A percentile compares a stretch with the other conserved stretches of the same genome.
Conservation (phyloP, 2,329 filamentous ascomycete genomes). For the Madurella fahalii region DNA sequence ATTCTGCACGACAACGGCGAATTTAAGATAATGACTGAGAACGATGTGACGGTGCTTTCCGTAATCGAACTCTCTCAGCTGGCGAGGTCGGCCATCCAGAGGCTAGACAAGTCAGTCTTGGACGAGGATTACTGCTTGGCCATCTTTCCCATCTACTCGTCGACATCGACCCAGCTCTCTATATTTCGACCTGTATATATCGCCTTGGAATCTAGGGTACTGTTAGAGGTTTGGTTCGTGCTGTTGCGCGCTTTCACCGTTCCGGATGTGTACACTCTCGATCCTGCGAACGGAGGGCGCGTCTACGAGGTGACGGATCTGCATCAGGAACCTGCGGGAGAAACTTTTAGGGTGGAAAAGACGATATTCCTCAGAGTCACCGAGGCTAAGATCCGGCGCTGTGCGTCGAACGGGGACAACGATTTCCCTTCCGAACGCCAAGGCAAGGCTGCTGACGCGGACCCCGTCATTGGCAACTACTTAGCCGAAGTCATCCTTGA, state of each 20-base stretch:
- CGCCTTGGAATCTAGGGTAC: conserved; percentile 75
- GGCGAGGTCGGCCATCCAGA: conserved; percentile 84
- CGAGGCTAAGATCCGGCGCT: conserved; percentile 56
- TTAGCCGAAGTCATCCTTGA: conserved; percentile 76
- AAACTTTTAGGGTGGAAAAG: conserved; percentile 60
- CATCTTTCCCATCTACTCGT: conserved; percentile 89
- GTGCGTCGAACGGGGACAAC: conserved; percentile 26
- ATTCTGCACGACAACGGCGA: conserved; percentile 93
- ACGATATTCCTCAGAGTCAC: conserved; percentile 55
- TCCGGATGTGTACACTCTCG: conserved; percentile 77
- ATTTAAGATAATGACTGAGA: conserved; percentile 84
- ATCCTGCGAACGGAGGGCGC: conserved; percentile 40
- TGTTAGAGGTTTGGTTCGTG: conserved; percentile 98
- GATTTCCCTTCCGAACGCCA: conserved; percentile 30
- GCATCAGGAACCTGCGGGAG: conserved; percentile 39
- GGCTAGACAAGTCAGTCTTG: conserved; percentile 83
- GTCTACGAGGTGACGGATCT: conserved; percentile 41
- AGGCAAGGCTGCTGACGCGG: conserved; percentile 34
- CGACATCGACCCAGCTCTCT: conserved; percentile 66
- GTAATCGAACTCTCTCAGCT: conserved; percentile 85
- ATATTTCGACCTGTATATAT: conserved; percentile 86
- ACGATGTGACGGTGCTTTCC: conserved; percentile 73
- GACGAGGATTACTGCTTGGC: conserved; percentile 92
- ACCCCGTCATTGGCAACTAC: conserved; percentile 61
- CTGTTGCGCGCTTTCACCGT: conserved; percentile 86